A percentile compares a stretch with the other conserved stretches of the same genome.
Conservation (phyloP, 495 filamentous ascomycete species). For the Pyrenula massariospora region DNA sequence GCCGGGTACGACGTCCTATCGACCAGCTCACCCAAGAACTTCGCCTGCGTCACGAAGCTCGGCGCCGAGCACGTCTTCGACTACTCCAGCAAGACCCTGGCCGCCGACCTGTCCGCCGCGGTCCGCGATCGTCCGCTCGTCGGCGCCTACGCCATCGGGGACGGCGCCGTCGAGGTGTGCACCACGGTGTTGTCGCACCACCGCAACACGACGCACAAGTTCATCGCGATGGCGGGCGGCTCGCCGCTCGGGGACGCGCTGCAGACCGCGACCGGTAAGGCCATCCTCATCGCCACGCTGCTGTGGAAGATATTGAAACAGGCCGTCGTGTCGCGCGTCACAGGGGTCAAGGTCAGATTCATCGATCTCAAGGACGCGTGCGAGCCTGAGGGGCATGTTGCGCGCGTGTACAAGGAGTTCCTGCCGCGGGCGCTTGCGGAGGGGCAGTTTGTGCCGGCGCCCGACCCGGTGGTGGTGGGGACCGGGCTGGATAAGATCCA, state of each 20-base stretch:
- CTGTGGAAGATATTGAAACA: not conserved
- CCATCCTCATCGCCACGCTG: not conserved
- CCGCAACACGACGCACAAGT: constrained; percentile 2
- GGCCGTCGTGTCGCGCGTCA: not conserved
- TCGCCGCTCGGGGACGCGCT: not conserved
- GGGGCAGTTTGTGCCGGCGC: constrained; percentile 7
- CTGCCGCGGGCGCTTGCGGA: not conserved
- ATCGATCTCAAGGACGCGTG: not conserved
- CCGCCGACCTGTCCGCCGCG: constrained; percentile 15
- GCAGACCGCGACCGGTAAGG: not conserved
- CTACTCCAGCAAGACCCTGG: constrained; percentile 30
- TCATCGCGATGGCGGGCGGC: constrained; percentile 3
- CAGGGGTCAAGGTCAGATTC: constrained; percentile 5
- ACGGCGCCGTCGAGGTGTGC: constrained; percentile 2
- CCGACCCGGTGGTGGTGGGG: constrained; percentile 22
- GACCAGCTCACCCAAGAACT: constrained; percentile 41
- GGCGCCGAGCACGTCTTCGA: constrained; percentile 48
- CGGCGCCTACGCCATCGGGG: constrained; percentile 5
- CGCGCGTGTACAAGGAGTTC: not conserved
- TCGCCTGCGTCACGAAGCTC: constrained; percentile 34
- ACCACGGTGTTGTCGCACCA: not conserved
- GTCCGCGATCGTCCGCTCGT: constrained; percentile 6
- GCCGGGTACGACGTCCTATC: constrained; percentile 48
- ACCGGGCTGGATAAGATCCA: constrained; percentile 30
- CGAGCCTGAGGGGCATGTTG: not conserved